phyloP scores from a whole-genome alignment of 1,139 yeast species.

The Kodamaea derodonti region DNA sequence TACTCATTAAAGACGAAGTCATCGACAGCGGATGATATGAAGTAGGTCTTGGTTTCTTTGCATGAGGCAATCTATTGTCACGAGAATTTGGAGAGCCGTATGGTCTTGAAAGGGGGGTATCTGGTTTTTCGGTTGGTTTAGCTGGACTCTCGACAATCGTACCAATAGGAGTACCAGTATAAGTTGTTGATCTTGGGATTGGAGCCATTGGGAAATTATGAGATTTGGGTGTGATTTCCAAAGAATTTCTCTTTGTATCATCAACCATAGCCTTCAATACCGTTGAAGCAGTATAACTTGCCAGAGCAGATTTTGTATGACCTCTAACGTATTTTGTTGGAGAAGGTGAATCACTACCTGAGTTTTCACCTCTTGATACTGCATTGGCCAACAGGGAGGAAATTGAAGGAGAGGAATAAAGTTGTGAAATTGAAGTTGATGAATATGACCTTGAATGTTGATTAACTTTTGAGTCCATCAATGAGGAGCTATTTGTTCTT shows the following conservation, averaged over 20 bases:
- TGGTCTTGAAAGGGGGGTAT: conserved; percentile 12
- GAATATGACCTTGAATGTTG: conserved; percentile 42
- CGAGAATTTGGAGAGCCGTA: conserved; percentile 12
- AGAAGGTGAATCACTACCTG: conserved; percentile 12
- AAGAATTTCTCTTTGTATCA: conserved; percentile 22
- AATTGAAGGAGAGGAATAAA: conserved; percentile 53
- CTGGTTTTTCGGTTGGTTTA: conserved; percentile 10
- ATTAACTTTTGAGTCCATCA: conserved; percentile 17
- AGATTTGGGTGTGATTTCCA: conserved; percentile 5
- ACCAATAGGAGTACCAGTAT: conserved; percentile 36
- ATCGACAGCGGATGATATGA: conserved; percentile 69
- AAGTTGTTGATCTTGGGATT: conserved; percentile 40
- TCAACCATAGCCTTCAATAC: conserved; percentile 70
- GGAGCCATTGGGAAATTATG: conserved; percentile 17
- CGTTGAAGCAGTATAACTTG: conserved; percentile 49
- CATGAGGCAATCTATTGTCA: conserved; percentile 35
- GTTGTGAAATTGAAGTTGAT: conserved; percentile 35
- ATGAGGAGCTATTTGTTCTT: conserved; percentile 36
- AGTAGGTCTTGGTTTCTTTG: conserved; percentile 71
- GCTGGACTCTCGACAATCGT: conserved; percentile 48
- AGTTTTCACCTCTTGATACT: conserved; percentile 18
- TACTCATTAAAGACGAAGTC: conserved; percentile 30
- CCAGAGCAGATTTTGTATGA: conserved; percentile 35
- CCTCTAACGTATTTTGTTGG: conserved; percentile 25
- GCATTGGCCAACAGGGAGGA: conserved; percentile 51